phyloP scores from a whole-genome alignment of 2,329 filamentous ascomycete species.

The Penicillium capsulatum region DNA sequence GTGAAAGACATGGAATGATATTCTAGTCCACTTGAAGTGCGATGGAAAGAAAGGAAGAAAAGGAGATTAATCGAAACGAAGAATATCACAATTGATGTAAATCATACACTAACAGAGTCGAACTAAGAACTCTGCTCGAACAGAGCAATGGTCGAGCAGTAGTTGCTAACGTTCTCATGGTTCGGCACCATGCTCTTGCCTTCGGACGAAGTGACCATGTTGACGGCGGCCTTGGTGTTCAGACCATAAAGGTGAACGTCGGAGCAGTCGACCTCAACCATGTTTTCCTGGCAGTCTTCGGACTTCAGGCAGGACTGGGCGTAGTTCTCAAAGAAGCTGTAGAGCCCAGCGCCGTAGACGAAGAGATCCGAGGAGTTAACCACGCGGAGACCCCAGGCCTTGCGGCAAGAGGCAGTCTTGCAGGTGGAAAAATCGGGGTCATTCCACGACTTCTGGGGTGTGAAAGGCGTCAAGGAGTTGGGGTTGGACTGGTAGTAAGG shows the following conservation, averaged over 20 bases:
- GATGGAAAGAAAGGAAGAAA: not conserved
- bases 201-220: constrained; percentile 59
- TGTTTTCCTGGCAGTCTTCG: constrained; percentile 72
- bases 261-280: constrained; percentile 67
- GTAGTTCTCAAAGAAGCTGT: constrained; percentile 84
- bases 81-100: not conserved
- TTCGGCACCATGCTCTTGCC: constrained; percentile 37
- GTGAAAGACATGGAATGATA: too few species aligned
- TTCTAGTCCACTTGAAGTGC: too few species aligned
- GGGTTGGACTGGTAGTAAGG: constrained; percentile 82
- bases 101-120: not conserved
- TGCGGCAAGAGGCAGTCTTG: constrained; percentile 56
- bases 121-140: constrained; percentile 34
- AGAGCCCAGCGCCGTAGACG: constrained; percentile 70
- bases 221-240: constrained; percentile 68
- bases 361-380: constrained; percentile 63
- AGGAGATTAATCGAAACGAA: not conserved
- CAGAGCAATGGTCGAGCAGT: constrained; percentile 44
- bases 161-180: constrained; percentile 41
- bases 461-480: constrained; percentile 54
- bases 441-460: constrained; percentile 32
- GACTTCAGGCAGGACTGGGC: constrained; percentile 62
- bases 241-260: constrained; percentile 62
- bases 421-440: constrained; percentile 66
- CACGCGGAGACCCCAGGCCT: constrained; percentile 73